Conservation (phyloP, 2,329 filamentous ascomycete species). For the Calonectria pseudoreteaudii region DNA sequence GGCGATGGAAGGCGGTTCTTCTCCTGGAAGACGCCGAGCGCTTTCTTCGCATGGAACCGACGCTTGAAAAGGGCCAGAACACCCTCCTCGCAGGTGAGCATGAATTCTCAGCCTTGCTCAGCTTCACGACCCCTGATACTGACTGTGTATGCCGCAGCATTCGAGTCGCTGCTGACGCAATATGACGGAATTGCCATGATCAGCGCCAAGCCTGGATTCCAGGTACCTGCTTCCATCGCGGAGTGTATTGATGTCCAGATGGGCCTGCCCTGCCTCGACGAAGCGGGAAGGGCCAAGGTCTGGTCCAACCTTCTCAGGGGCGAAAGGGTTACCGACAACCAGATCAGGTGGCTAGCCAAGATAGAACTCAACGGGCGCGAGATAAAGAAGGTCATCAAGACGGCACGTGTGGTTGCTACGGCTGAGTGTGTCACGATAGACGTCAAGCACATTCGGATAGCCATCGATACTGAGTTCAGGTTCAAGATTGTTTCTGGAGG, state of each 20-base stretch:
- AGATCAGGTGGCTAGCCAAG: not conserved
- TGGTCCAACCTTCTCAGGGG: conserved; percentile 33
- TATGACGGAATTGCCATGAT: not conserved
- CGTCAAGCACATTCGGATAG: conserved; percentile 14
- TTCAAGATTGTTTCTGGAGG: not conserved
- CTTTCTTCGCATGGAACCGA: conserved; percentile 53
- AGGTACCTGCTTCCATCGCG: conserved; percentile 40
- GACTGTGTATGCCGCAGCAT: not conserved
- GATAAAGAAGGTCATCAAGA: conserved; percentile 31
- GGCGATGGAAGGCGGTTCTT: conserved; percentile 49
- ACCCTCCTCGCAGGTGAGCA: not conserved
- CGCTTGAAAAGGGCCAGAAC: conserved; percentile 33
- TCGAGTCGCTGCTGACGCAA: not conserved
- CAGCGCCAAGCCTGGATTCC: not conserved
- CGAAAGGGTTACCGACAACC: not conserved
- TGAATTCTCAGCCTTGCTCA: not conserved
- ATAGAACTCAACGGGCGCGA: conserved; percentile 30
- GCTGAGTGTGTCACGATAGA: not conserved
- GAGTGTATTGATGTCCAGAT: conserved; percentile 57
- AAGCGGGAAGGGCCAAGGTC: conserved; percentile 31
- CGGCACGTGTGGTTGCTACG: conserved; percentile 16
- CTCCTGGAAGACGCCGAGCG: conserved; percentile 56
- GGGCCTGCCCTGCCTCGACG: conserved; percentile 45
- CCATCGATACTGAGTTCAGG: conserved; percentile 14
- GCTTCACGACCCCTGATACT: not conserved